phyloP scores from a whole-genome alignment of 2,329 filamentous ascomycete genomes.

The Knoxdaviesia capensis region DNA sequence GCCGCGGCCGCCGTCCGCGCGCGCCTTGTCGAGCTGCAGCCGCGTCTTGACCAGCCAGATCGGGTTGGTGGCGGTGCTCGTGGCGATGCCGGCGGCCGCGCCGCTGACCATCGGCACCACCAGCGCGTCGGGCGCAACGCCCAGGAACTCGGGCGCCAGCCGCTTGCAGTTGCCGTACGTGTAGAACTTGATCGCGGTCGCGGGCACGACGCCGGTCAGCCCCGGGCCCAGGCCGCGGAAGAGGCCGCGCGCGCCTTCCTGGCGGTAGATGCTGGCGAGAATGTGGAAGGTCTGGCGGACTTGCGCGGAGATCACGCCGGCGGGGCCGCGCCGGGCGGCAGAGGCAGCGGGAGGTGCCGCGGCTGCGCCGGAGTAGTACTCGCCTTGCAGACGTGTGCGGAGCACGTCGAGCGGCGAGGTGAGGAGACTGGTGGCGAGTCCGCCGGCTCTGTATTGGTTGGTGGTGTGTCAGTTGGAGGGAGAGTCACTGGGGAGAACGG shows the following conservation, averaged over 20 bases:
- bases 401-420: slow-evolving; percentile 87
- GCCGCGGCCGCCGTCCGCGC: slow-evolving; percentile 37
- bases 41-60: slow-evolving; percentile 95
- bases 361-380: slow-evolving; percentile 54
- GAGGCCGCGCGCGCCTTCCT: slow-evolving; percentile 68
- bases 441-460: slow-evolving; percentile 58
- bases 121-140: slow-evolving; percentile 46
- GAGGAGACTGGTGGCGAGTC: slow-evolving; percentile 76
- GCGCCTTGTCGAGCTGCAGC: slow-evolving; percentile 76
- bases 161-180: slow-evolving; percentile 85
- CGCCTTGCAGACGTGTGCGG: slow-evolving; percentile 81
- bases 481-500: no score
- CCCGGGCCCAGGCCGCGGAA: slow-evolving; percentile 92
- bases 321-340: slow-evolving; percentile 37
- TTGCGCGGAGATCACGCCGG: slow-evolving; percentile 50
- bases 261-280: slow-evolving; percentile 55
- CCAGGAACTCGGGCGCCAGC: slow-evolving; percentile 55
- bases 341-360: not conserved
- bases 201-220: slow-evolving; percentile 73
- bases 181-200: slow-evolving; percentile 83
- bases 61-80: slow-evolving; percentile 80
- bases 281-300: slow-evolving; percentile 76
- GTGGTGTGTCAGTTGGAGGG: no score
- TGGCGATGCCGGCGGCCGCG: slow-evolving; percentile 60
- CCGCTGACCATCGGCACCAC: slow-evolving; percentile 65